Evolutionary conservation across 2,329 filamentous ascomycete genomes (phyloP).

Genomic region (Fusarium pseudonygamai): DNA sequence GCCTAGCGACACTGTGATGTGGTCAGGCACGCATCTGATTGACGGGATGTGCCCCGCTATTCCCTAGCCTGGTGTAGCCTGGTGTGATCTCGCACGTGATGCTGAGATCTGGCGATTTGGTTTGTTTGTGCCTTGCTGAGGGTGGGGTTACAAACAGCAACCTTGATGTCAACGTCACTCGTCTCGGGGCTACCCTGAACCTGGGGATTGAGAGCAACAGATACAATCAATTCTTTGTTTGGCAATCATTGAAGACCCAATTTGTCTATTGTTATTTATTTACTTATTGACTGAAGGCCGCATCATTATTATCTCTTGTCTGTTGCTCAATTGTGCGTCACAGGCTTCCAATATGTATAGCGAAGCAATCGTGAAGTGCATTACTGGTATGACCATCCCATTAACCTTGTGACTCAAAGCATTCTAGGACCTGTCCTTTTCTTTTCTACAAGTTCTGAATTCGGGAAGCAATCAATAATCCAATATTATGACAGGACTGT

Average conservation of each 20-base stretch:
- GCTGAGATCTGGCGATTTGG: constrained; percentile 27
- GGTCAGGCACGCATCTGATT: constrained; percentile 27
- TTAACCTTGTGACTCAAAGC: neutral
- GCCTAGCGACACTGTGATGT: constrained; percentile 26
- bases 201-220: constrained; percentile 7
- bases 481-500: neutral
- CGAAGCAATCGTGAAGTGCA: neutral
- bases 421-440: too few species aligned
- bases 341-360: neutral
- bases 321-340: neutral
- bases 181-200: constrained; percentile 34
- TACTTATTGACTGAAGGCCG: neutral
- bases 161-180: constrained; percentile 42
- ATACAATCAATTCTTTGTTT: neutral
- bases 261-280: neutral
- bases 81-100: constrained; percentile 41
- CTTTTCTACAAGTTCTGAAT: too few species aligned
- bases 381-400: neutral
- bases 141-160: constrained; percentile 37
- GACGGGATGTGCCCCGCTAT: constrained; percentile 30
- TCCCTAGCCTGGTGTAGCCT: constrained; percentile 15
- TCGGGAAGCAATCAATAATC: neutral
- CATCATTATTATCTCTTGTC: neutral
- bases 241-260: neutral
- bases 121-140: constrained; percentile 38